phyloP scores from a whole-genome alignment of 805 yeast species.

The Hanseniaspora mollemarum region DNA sequence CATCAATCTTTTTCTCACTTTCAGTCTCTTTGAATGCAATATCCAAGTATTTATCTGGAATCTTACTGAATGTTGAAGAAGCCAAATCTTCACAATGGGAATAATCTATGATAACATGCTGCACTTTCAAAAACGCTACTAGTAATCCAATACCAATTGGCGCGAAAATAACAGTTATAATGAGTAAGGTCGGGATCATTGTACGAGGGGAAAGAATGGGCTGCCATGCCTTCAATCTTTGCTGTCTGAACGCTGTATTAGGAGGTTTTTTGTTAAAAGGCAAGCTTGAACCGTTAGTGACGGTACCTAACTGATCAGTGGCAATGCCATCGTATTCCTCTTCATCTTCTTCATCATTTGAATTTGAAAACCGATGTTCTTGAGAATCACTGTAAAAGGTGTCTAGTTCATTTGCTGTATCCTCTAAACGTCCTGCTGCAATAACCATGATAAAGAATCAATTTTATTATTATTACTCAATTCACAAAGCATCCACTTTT shows the following conservation, averaged over 20 bases:
- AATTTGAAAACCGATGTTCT: neutral
- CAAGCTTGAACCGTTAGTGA: neutral
- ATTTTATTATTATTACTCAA: too few relatives aligned
- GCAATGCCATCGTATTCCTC: neutral
- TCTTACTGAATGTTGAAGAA: slow-evolving; percentile 33
- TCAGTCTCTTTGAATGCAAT: slow-evolving; percentile 44
- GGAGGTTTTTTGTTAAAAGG: slow-evolving; percentile 38
- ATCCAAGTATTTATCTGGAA: slow-evolving; percentile 49
- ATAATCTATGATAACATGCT: slow-evolving; percentile 64
- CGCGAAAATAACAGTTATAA: slow-evolving; percentile 68
- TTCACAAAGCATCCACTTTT: too few relatives aligned
- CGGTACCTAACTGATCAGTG: neutral
- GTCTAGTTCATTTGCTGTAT: neutral
- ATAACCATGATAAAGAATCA: neutral
- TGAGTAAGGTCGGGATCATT: slow-evolving; percentile 70
- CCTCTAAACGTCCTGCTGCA: neutral
- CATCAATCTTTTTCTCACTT: slow-evolving; percentile 28
- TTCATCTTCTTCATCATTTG: neutral
- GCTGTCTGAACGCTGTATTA: slow-evolving; percentile 72
- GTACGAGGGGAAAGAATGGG: slow-evolving; percentile 88
- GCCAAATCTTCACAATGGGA: slow-evolving; percentile 53
- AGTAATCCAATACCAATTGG: slow-evolving; percentile 84
- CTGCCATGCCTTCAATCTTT: slow-evolving; percentile 51
- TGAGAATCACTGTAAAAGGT: neutral
- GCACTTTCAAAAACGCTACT: slow-evolving; percentile 66